Evolutionary conservation across 2,329 filamentous ascomycete species (phyloP), one percentile per base, ranked within the genome.

Genomic region (Alternaria longipes): DNA sequence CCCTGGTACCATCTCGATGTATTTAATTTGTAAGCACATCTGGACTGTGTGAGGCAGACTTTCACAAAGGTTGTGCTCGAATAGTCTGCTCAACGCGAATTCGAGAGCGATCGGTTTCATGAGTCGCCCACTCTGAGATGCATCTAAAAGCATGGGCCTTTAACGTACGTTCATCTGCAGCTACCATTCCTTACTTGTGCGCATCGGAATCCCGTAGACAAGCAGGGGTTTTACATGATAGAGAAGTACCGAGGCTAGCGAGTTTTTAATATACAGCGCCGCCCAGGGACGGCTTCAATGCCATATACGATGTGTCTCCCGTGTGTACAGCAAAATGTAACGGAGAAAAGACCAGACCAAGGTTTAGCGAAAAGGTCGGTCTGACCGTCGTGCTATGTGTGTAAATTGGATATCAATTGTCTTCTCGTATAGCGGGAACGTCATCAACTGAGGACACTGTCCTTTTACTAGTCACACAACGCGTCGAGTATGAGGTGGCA

Each of bases 331-430:
- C 30, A 32, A 11, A 16, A 32, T 34, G 46, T 49, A 22, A 34
- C 30, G 16, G 28, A 49, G 11, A 49, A 36, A 49, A 20, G 28
- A 30, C 30, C 18, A 49, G 46, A 49, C 30, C 46, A 22, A 36
- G 20, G 32, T 34, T 49, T 2, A 49, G 30, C 46, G 28, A 49
- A 12, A 32, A 49, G 18, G 18, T 22, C 32, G 6, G 30, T 36
- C 30, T 49, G 46, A 14, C 32, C 20, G 18, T 49, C 30, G 46
- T 49, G 30, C 46, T 41, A 49, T 49, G 46, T 36, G 30, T 49
- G 46, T 49, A 49, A 22, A 16, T 49, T 49, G 46, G 18, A 34
- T 20, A 32, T 49, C 18, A 14, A 22, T 34, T n/a, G 46, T 24
- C 46, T 49, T 49, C 20, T 49, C 30, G 46, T 16, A 20, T 49